Evolutionary conservation across 2,329 filamentous ascomycete species (phyloP).

Genomic region (Diplodia scrobiculata): DNA sequence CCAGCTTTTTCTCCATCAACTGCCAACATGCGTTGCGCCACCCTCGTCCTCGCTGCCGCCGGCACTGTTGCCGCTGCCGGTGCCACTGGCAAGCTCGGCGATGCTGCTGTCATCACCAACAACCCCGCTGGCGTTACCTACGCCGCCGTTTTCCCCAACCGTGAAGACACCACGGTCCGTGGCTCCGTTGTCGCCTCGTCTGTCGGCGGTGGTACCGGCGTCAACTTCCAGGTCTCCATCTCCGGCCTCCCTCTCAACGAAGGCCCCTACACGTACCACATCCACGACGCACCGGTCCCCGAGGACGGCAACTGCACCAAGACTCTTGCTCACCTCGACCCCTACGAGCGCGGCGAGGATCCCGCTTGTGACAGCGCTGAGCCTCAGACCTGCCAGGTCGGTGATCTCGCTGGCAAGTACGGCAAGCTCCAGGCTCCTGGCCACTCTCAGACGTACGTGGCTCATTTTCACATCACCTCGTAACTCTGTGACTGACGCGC

Average conservation of each 20-base stretch:
- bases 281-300: slow-evolving; percentile 49
- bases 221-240: slow-evolving; percentile 47
- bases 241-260: slow-evolving; percentile 46
- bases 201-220: slow-evolving; percentile 44
- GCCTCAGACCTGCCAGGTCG: slow-evolving; percentile 48
- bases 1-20: not conserved
- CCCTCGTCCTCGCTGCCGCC: slow-evolving; percentile 37
- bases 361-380: slow-evolving; percentile 43
- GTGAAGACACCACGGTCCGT: slow-evolving; percentile 39
- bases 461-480: not conserved
- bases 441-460: slow-evolving; percentile 38
- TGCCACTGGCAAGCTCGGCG: slow-evolving; percentile 34
- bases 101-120: slow-evolving; percentile 41
- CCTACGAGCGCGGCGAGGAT: slow-evolving; percentile 47
- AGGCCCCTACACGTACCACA: slow-evolving; percentile 53
- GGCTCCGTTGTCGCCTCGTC: slow-evolving; percentile 43
- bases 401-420: slow-evolving; percentile 52
- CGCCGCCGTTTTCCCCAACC: slow-evolving; percentile 44
- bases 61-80: slow-evolving; percentile 34
- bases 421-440: slow-evolving; percentile 43
- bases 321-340: slow-evolving; percentile 49
- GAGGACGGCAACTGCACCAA: slow-evolving; percentile 49
- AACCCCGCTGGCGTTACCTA: slow-evolving; percentile 48
- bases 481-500: not conserved
- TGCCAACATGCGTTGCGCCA: slow-evolving; percentile 23